phyloP scores from a whole-genome alignment of 192 early-diverging fungal species.

The Rhizoclosmatium sp. region DNA sequence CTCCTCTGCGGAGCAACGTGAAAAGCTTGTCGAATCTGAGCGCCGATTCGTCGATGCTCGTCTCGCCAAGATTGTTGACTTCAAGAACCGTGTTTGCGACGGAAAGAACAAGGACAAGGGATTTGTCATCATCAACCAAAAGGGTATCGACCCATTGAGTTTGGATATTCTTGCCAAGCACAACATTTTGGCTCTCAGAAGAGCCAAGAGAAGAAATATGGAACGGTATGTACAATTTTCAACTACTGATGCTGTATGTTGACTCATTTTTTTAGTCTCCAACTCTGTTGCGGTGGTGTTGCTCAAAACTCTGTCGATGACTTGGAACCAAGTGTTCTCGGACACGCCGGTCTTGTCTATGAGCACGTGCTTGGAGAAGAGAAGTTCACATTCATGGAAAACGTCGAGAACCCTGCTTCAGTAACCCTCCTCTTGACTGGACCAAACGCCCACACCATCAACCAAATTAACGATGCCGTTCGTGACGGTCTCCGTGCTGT shows the following conservation, averaged over 20 bases:
- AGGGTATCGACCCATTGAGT: conserved; percentile 98
- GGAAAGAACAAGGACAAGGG: conserved; percentile 78
- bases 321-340: conserved; percentile 81
- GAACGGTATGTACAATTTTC: conserved; percentile 66
- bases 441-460: conserved; percentile 91
- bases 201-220: conserved; percentile 99
- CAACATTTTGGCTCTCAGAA: conserved; percentile 90
- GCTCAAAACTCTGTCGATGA: conserved; percentile 99
- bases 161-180: conserved; percentile 97
- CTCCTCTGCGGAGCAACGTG: conserved; percentile 96
- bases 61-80: conserved; percentile 92
- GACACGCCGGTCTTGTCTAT: conserved; percentile 91
- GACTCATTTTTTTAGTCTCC: conserved; percentile 58
- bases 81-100: conserved; percentile 95
- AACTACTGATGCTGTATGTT: not conserved
- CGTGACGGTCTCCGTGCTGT: conserved; percentile 98
- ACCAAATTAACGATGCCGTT: conserved; percentile 96
- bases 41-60: conserved; percentile 94
- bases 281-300: conserved; percentile 91
- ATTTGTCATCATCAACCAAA: conserved; percentile 98
- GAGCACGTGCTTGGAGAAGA: conserved; percentile 98
- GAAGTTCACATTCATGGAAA: conserved; percentile 99
- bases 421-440: conserved; percentile 95
- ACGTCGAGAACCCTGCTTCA: conserved; percentile 84
- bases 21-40: conserved; percentile 98